These are phyloP conservation scores for Chamaenerion angustifolium DNA, from an alignment of 345 rosid genomes.

Conservation along the genomic window DNA sequence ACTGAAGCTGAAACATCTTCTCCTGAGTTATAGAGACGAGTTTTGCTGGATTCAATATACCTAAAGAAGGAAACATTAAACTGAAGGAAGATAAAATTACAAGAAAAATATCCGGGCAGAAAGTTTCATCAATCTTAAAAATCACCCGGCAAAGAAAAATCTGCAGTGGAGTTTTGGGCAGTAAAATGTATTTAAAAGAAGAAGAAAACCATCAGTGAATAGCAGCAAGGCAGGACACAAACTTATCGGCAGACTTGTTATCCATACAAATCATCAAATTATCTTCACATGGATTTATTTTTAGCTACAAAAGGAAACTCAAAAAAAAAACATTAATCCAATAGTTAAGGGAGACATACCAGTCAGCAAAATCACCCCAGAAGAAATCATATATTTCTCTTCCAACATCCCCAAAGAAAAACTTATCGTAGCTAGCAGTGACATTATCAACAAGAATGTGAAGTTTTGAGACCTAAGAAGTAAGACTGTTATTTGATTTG, in stretches of 20 bases:
- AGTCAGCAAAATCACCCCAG: slow-evolving; percentile 97
- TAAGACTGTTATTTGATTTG: not conserved
- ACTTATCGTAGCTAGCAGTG: slow-evolving; percentile 75
- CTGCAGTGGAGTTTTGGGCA: too few relatives aligned
- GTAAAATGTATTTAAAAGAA: not conserved
- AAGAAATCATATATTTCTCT: slow-evolving; percentile 92
- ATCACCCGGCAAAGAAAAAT: too few relatives aligned
- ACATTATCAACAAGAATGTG: slow-evolving; percentile 70
- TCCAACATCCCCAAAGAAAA: slow-evolving; percentile 83
- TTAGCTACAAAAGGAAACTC: too few relatives aligned
- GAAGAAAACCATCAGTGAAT: not conserved
- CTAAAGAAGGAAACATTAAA: slow-evolving; percentile 20
- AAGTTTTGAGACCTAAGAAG: slow-evolving; percentile 73
- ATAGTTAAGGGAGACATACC: slow-evolving; percentile 26
- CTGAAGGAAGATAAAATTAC: slow-evolving; percentile 5
- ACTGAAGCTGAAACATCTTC: slow-evolving; percentile 25
- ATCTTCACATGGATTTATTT: too few relatives aligned
- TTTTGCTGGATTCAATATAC: slow-evolving; percentile 97
- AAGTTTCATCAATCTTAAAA: too few relatives aligned
- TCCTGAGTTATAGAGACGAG: slow-evolving; percentile 59
- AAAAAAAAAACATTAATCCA: not conserved
- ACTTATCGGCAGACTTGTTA: too few relatives aligned
- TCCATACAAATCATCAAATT: too few relatives aligned
- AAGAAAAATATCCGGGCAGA: not conserved
- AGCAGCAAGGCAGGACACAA: too few relatives aligned